Evolutionary conservation across 2,329 filamentous ascomycete genomes (phyloP), one percentile per base, ranked within the genome.

Genomic region (Penicillium frequentans): DNA sequence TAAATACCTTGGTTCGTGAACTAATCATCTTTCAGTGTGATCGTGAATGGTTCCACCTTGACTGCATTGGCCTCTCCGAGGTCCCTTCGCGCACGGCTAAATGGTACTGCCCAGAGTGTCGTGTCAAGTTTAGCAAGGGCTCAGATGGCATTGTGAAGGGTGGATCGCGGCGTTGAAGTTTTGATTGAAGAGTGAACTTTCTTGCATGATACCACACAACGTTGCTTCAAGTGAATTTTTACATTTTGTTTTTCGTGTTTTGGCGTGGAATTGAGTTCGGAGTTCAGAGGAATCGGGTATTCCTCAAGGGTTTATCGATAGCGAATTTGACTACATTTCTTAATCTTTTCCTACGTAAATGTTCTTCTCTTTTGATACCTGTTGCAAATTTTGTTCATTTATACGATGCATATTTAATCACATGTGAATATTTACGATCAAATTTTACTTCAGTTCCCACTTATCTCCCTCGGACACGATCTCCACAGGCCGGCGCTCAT

Each of bases 401-500:
- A 31, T 23, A 27, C 5, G 21, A 35, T 49, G 24, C 31, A 21
- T 35, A 39, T 11, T 21, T 35, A 10, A 45, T 56, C 47, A 9
- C 5, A 54, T 31, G 11, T 47, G 8, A 13, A 23, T 46, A 35
- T 47, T 53, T 50, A 46, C 31, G 21, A n/a, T 16, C 23, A 35
- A 35, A 26, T 49, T 49, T 63, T 64, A 86, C 72, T 82, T 81
- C 71, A 96, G 74, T 66, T 81, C 86, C 91, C 90, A 96, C 56
- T 69, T 67, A 1, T 66, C 73, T 23, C 66, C 69, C 33, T 69
- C 70, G n/a, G 63, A 70, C 14, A 73, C 60, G 64, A 97, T 96
- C 72, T 86, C 86, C 27, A 97, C 84, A 58, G 90, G 84, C 55
- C 92, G 81, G 55, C 84, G 83, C 81, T 96, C 90, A 72, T 97